Evolutionary conservation across 1,284 basidiomycete species (phyloP).

Genomic region (Ustilago shanxiensis): DNA sequence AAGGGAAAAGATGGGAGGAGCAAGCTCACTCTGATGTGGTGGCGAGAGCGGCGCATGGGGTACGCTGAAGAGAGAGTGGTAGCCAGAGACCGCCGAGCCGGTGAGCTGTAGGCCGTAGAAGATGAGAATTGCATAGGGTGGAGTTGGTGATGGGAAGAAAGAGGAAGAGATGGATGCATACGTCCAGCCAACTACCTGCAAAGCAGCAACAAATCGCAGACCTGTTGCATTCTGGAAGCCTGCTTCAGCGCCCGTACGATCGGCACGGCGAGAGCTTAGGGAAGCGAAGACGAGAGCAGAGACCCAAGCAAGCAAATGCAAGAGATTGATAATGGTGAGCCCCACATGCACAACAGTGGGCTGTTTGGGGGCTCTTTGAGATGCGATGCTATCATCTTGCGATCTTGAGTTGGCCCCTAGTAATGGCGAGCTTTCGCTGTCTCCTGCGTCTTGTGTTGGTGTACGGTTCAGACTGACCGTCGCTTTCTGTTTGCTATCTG

Average conservation of each 20-base stretch:
- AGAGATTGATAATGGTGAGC: slow-evolving; percentile 20
- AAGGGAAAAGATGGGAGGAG: slow-evolving; percentile 24
- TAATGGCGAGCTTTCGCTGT: slow-evolving; percentile 30
- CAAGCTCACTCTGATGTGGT: slow-evolving; percentile 18
- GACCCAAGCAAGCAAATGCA: slow-evolving; percentile 24
- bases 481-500: neutral
- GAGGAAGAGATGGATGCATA: slow-evolving; percentile 11
- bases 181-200: slow-evolving; percentile 24
- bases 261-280: neutral
- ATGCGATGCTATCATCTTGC: neutral
- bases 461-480: neutral
- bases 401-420: neutral
- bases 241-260: slow-evolving; percentile 14
- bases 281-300: slow-evolving; percentile 11
- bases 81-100: slow-evolving; percentile 15
- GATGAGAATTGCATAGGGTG: slow-evolving; percentile 24
- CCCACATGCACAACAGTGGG: slow-evolving; percentile 16
- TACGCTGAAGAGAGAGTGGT: slow-evolving; percentile 26
- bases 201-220: slow-evolving; percentile 15
- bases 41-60: slow-evolving; percentile 20
- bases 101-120: slow-evolving; percentile 23
- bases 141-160: slow-evolving; percentile 31
- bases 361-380: slow-evolving; percentile 5
- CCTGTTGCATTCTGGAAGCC: slow-evolving; percentile 14
- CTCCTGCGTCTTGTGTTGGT: neutral